Evolutionary conservation across 2,329 filamentous ascomycete genomes (phyloP).

Genomic region (Neoscytalidium dimidiatum): DNA sequence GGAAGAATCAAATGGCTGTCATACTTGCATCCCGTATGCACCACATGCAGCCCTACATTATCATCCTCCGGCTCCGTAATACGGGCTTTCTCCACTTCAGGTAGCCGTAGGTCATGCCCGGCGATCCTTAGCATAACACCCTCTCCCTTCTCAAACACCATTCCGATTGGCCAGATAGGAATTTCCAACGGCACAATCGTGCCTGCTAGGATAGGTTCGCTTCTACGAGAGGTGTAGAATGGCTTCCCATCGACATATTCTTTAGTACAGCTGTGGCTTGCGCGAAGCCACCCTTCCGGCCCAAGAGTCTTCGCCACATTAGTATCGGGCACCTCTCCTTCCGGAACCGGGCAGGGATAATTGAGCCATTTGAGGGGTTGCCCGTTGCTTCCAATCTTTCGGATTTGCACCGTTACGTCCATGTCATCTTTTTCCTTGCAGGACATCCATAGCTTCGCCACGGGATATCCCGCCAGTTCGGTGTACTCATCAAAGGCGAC

Average conservation of each 20-base stretch:
- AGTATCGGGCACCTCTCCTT: constrained; percentile 19
- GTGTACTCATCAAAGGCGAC: constrained; percentile 37
- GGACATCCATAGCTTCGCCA: constrained; percentile 17
- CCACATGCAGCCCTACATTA: neutral
- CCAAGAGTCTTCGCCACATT: constrained; percentile 22
- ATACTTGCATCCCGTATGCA: constrained; percentile 3
- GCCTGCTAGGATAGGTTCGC: constrained; percentile 44
- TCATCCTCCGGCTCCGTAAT: neutral
- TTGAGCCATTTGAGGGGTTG: neutral
- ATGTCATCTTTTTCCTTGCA: neutral
- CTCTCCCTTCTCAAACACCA: constrained; percentile 49
- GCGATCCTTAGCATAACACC: constrained; percentile 10
- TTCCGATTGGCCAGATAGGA: constrained; percentile 50
- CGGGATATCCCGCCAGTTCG: constrained; percentile 17
- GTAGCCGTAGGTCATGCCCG: neutral
- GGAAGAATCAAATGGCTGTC: constrained; percentile 3
- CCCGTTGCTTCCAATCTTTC: constrained; percentile 21
- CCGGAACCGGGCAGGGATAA: constrained; percentile 15
- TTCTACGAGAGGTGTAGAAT: constrained; percentile 32
- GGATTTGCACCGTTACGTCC: constrained; percentile 24
- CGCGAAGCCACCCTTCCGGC: constrained; percentile 24
- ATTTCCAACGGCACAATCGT: constrained; percentile 50
- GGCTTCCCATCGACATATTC: neutral
- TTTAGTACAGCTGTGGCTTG: constrained; percentile 20
- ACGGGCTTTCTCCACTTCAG: neutral